Conservation (phyloP, 2,329 filamentous ascomycete species). For the Xylariomycetidae sp. region DNA sequence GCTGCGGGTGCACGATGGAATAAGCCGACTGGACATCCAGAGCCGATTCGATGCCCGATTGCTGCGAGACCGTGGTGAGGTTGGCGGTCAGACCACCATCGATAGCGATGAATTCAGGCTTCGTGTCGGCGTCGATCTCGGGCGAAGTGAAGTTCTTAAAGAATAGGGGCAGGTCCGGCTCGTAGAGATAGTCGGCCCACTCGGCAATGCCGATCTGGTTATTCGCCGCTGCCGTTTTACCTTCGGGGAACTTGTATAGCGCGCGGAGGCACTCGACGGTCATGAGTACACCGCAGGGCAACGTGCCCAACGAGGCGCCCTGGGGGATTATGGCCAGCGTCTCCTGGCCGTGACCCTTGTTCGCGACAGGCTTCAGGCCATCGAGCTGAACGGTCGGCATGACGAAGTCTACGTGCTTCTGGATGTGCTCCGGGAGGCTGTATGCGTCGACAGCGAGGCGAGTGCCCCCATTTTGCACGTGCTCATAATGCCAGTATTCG, state of each 20-base stretch:
- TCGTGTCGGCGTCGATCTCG: conserved; percentile 9
- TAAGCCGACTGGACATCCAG: conserved; percentile 14
- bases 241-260: conserved; percentile 13
- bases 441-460: conserved; percentile 40
- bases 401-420: conserved; percentile 36
- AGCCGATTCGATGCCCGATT: conserved; percentile 14
- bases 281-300: conserved; percentile 12
- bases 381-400: conserved; percentile 36
- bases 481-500: conserved; percentile 38
- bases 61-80: conserved; percentile 9
- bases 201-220: conserved; percentile 17
- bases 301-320: conserved; percentile 10
- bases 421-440: conserved; percentile 32
- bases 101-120: conserved; percentile 14
- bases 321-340: conserved; percentile 4
- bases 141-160: conserved; percentile 17
- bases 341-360: conserved; percentile 7
- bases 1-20: conserved; percentile 13
- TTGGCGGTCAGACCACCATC: conserved; percentile 14
- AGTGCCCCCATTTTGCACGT: conserved; percentile 20
- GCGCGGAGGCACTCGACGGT: conserved; percentile 15
- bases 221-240: conserved; percentile 5
- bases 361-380: conserved; percentile 12
- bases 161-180: conserved; percentile 12
- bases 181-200: conserved; percentile 16